Conservation (phyloP, 257 asterid species). For the Osmanthus fragrans region DNA sequence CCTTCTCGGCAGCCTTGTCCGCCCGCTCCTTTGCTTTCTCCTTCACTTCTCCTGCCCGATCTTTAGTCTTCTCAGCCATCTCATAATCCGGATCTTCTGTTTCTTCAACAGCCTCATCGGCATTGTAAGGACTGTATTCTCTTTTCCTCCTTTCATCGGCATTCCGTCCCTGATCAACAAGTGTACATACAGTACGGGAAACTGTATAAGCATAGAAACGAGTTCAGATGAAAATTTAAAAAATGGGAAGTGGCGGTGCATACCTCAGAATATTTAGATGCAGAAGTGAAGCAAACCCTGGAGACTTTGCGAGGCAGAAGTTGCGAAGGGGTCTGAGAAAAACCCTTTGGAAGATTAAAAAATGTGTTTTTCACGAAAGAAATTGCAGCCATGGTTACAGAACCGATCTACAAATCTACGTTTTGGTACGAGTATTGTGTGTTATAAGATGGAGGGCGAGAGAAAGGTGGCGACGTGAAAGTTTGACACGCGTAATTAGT, state of each 20-base stretch:
- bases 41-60: conserved; percentile 33
- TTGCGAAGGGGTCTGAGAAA: conserved; percentile 36
- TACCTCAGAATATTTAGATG: conserved; percentile 54
- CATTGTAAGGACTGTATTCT: conserved; percentile 31
- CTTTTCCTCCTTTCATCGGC: conserved; percentile 39
- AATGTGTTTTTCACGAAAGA: conserved; percentile 38
- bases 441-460: conserved; percentile 23
- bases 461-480: conserved; percentile 22
- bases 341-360: conserved; percentile 43
- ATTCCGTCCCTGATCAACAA: conserved; percentile 37
- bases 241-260: not conserved
- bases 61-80: conserved; percentile 36
- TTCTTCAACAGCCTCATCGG: conserved; percentile 31
- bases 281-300: conserved; percentile 64
- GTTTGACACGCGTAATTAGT: conserved; percentile 30
- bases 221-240: too few species aligned
- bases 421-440: not conserved
- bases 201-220: not conserved
- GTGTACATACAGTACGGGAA: conserved; percentile 6
- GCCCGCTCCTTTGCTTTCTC: conserved; percentile 29
- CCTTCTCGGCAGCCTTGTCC: conserved; percentile 21
- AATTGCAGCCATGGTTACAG: conserved; percentile 54
- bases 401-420: not conserved
- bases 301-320: conserved; percentile 38
- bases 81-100: conserved; percentile 24